phyloP scores from a whole-genome alignment of 768 basidiomycete species.

The Chalciporus pseudorubinellus region DNA sequence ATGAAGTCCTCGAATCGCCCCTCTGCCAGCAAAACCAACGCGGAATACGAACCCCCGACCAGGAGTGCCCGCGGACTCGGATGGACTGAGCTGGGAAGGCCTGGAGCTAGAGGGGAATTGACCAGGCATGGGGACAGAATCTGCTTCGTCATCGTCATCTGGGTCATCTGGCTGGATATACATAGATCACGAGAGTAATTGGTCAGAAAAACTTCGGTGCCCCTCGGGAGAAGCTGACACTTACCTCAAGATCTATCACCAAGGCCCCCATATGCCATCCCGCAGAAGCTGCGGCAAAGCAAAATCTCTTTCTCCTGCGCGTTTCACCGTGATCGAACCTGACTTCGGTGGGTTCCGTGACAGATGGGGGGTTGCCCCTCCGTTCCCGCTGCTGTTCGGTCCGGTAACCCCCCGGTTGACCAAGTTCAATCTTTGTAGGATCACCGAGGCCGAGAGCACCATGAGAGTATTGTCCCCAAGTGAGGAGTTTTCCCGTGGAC shows the following conservation, averaged over 20 bases:
- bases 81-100: constrained; percentile 11
- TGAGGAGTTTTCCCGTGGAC: constrained; percentile 66
- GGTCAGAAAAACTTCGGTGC: constrained; percentile 2
- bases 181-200: not conserved
- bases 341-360: constrained; percentile 65
- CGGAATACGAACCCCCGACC: constrained; percentile 38
- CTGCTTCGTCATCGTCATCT: constrained; percentile 38
- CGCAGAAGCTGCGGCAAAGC: constrained; percentile 74
- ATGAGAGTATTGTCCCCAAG: constrained; percentile 75
- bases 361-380: constrained; percentile 37
- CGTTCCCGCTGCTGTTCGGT: constrained; percentile 33
- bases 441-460: constrained; percentile 89
- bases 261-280: constrained; percentile 94
- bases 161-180: constrained; percentile 31
- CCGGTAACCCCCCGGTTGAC: constrained; percentile 59
- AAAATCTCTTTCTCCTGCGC: constrained; percentile 58
- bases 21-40: constrained; percentile 60
- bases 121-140: constrained; percentile 31
- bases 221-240: not conserved
- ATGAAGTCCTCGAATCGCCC: constrained; percentile 28
- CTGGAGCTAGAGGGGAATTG: constrained; percentile 26
- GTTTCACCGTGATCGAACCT: constrained; percentile 62
- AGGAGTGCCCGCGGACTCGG: constrained; percentile 8
- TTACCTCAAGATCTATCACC: constrained; percentile 79
- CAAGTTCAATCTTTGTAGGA: constrained; percentile 50